Conservation (phyloP, 2,329 filamentous ascomycete species). For the Phyllosticta citribraziliensis region DNA sequence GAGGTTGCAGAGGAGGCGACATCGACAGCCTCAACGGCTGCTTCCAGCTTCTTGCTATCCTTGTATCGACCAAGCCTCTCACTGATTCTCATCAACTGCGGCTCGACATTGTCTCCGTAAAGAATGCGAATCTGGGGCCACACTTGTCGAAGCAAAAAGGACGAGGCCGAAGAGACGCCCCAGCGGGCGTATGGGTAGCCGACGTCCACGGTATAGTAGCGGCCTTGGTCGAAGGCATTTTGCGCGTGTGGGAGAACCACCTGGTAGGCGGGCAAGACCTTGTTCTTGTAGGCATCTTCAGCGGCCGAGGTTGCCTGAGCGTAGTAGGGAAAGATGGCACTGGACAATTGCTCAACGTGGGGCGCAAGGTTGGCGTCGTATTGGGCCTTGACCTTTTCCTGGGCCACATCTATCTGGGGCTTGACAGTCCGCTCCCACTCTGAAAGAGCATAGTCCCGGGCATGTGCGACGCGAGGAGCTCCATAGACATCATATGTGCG, state of each 20-base stretch:
- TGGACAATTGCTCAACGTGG: constrained; percentile 54
- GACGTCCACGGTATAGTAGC: constrained; percentile 57
- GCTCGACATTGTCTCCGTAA: constrained; percentile 88
- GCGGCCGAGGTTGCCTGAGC: constrained; percentile 53
- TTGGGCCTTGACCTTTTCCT: constrained; percentile 49
- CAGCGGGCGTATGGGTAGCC: constrained; percentile 63
- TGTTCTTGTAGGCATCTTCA: constrained; percentile 58
- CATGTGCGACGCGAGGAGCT: constrained; percentile 60
- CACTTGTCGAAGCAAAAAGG: constrained; percentile 65
- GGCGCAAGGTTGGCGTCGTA: constrained; percentile 67
- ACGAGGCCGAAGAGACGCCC: constrained; percentile 57
- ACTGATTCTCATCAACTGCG: constrained; percentile 84
- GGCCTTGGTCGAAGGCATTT: constrained; percentile 57
- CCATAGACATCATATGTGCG: constrained; percentile 57
- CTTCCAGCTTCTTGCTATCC: constrained; percentile 52
- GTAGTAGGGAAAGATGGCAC: constrained; percentile 61
- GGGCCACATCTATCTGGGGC: constrained; percentile 61
- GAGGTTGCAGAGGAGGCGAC: constrained; percentile 15
- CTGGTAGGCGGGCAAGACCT: constrained; percentile 66
- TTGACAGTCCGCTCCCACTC: constrained; percentile 74
- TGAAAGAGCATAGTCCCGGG: constrained; percentile 52
- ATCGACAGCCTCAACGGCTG: constrained; percentile 47
- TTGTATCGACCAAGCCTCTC: constrained; percentile 75
- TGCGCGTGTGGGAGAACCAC: constrained; percentile 64
- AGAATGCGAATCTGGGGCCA: constrained; percentile 73